These are phyloP conservation scores for Cinnamomum chago DNA, from an alignment of 164 flowering plant species.

Conservation along the genomic window DNA sequence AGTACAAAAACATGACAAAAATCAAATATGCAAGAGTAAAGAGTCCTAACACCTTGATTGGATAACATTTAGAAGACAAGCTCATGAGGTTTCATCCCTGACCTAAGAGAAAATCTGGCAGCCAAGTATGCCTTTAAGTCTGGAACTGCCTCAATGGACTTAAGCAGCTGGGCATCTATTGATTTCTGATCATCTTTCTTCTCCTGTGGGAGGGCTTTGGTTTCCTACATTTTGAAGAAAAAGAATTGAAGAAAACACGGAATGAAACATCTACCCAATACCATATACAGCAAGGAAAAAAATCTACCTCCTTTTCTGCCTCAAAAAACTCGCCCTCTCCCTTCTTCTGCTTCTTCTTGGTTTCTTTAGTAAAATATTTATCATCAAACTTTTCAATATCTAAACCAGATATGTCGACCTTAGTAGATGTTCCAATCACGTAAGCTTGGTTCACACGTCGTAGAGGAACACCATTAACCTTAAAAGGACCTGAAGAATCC, in stretches of 20 bases:
- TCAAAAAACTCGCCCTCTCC: conserved; percentile 85
- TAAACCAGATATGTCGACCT: conserved; percentile 70
- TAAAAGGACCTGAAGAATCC: conserved; percentile 63
- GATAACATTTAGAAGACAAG: conserved; percentile 46
- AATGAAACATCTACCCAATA: background rate
- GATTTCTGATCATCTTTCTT: conserved; percentile 67
- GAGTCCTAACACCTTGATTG: background rate
- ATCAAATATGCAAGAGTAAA: background rate
- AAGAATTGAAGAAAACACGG: background rate
- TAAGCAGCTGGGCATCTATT: conserved; percentile 49
- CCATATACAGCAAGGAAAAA: background rate
- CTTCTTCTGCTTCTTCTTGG: conserved; percentile 66
- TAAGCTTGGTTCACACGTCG: conserved; percentile 82
- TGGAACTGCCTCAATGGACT: conserved; percentile 50
- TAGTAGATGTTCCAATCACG: conserved; percentile 92
- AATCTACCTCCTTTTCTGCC: conserved; percentile 71
- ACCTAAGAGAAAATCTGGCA: conserved; percentile 53
- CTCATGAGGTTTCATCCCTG: conserved; percentile 85
- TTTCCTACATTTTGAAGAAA: conserved; percentile 39
- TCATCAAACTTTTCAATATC: conserved; percentile 71
- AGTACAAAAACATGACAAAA: background rate
- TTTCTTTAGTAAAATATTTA: conserved; percentile 65
- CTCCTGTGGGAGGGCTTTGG: conserved; percentile 50
- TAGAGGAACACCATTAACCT: conserved; percentile 85
- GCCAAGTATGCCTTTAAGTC: conserved; percentile 64